phyloP scores from a whole-genome alignment of 2,329 filamentous ascomycete genomes.

The Aspergillus melleus region DNA sequence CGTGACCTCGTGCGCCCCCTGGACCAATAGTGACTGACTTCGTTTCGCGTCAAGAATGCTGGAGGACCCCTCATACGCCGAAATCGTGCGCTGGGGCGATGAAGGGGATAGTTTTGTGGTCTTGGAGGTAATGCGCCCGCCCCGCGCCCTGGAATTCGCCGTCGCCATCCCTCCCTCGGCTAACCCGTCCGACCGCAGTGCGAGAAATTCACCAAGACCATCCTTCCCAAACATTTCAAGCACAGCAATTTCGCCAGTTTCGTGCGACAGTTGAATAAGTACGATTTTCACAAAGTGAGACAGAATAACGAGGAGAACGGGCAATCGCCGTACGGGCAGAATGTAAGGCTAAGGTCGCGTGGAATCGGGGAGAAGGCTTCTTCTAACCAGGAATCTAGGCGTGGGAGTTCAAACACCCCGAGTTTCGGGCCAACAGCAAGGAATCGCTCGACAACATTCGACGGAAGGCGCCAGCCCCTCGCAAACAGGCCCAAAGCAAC shows the following conservation, averaged over 20 bases:
- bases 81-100: conserved; percentile 93
- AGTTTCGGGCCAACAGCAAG: conserved; percentile 94
- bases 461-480: conserved; percentile 86
- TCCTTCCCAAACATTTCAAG: conserved; percentile 97
- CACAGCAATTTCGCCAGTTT: conserved; percentile 99
- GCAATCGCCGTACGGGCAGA: conserved; percentile 76
- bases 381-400: conserved; percentile 53
- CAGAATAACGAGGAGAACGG: conserved; percentile 85
- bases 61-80: conserved; percentile 88
- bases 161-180: conserved; percentile 7
- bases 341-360: conserved; percentile 51
- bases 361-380: not conserved
- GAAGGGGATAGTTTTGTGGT: conserved; percentile 96
- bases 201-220: conserved; percentile 96
- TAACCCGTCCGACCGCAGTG: conserved; percentile 60
- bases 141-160: conserved; percentile 6
- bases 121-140: conserved; percentile 68
- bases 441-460: conserved; percentile 95
- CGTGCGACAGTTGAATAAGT: conserved; percentile 93
- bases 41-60: conserved; percentile 69
- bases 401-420: conserved; percentile 97
- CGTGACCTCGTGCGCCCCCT: too few species aligned
- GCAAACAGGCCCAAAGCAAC: conserved; percentile 67
- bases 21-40: not conserved
- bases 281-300: conserved; percentile 97